phyloP scores from a whole-genome alignment of 1,139 yeast species.

The Blastobotrys ciferrii region DNA sequence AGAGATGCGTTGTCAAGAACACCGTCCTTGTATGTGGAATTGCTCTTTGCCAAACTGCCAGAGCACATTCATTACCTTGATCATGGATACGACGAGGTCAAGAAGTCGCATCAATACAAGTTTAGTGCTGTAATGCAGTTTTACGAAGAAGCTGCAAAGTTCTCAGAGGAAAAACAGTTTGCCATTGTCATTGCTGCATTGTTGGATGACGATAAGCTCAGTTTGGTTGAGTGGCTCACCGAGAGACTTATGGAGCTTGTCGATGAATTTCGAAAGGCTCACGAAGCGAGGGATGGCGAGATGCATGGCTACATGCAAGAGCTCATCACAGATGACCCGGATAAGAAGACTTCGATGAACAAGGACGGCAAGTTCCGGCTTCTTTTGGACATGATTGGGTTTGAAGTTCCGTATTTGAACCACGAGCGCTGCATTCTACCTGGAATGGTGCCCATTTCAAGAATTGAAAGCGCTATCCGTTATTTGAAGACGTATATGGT shows the following conservation, averaged over 20 bases:
- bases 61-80: slow-evolving; percentile 46
- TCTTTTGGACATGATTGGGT: slow-evolving; percentile 32
- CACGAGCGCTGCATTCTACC: slow-evolving; percentile 21
- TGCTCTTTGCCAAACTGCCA: slow-evolving; percentile 63
- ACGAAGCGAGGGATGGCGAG: not conserved
- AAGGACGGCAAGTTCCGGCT: slow-evolving; percentile 34
- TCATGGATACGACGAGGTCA: slow-evolving; percentile 53
- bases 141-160: slow-evolving; percentile 27
- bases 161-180: slow-evolving; percentile 31
- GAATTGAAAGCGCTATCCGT: slow-evolving; percentile 28
- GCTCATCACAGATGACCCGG: slow-evolving; percentile 16
- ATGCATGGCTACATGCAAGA: not conserved
- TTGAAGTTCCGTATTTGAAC: slow-evolving; percentile 15
- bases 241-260: slow-evolving; percentile 40
- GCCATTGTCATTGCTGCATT: slow-evolving; percentile 50
- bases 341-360: slow-evolving; percentile 19
- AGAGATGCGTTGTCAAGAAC: slow-evolving; percentile 49
- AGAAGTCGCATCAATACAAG: slow-evolving; percentile 16
- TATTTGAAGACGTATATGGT: slow-evolving; percentile 36
- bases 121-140: slow-evolving; percentile 24
- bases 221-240: slow-evolving; percentile 46
- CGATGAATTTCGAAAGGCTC: not conserved
- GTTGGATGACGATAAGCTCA: slow-evolving; percentile 45
- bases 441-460: slow-evolving; percentile 23
- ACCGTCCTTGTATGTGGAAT: slow-evolving; percentile 61